Percentiles rank a stretch among this genome's conserved stretches.
Evolutionary conservation across 306 rosid genomes (phyloP).

Genomic region (Trifolium subterraneum): DNA sequence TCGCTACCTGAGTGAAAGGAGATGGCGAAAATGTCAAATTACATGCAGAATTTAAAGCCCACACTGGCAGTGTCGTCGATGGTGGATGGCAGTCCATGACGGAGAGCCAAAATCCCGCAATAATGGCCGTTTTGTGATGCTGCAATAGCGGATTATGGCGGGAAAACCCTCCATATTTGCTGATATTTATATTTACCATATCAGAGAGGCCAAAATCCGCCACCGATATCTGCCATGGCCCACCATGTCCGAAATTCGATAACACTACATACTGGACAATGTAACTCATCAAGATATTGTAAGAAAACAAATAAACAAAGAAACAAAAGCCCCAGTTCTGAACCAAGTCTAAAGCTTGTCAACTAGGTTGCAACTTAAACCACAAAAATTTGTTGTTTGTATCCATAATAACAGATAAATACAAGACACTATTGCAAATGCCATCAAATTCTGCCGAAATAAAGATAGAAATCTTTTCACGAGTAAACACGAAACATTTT

Average conservation of each 20-base stretch:
- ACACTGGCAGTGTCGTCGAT: not conserved
- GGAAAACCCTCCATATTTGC: no score
- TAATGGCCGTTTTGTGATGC: no score
- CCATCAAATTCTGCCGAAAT: not conserved
- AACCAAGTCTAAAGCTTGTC: conserved; percentile 5
- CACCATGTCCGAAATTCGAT: no score
- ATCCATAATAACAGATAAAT: not conserved
- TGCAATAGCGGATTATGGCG: no score
- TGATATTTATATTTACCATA: no score
- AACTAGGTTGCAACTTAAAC: conserved; percentile 2
- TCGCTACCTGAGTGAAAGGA: conserved; percentile 72
- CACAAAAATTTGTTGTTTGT: not conserved
- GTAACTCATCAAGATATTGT: not conserved
- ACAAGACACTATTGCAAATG: not conserved
- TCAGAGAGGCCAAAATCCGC: no score
- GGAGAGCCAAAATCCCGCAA: no score
- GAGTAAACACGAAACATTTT: not conserved
- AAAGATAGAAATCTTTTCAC: not conserved
- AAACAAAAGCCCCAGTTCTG: not conserved
- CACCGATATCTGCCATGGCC: no score
- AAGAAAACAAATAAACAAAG: not conserved
- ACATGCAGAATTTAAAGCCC: not conserved
- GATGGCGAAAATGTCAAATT: conserved; percentile 20
- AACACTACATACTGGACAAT: not conserved
- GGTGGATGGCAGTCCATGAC: no score